phyloP scores from a whole-genome alignment of 768 basidiomycete genomes.

The Lentinula aciculospora region DNA sequence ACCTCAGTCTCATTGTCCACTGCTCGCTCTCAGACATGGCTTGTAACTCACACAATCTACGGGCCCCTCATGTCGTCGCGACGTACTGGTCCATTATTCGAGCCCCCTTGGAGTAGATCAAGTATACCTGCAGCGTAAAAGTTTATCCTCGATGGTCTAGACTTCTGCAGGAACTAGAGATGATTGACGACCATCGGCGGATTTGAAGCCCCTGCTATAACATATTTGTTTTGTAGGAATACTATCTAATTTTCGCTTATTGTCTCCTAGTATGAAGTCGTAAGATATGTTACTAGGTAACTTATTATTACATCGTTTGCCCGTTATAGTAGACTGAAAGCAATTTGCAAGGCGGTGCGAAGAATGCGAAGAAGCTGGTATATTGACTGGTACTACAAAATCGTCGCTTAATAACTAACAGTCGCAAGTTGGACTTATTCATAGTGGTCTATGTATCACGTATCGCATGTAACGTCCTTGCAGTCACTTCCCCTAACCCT shows the following conservation, averaged over 20 bases:
- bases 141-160: neutral
- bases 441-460: no score
- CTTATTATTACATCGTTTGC: no score
- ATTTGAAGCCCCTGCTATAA: neutral
- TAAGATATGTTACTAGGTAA: no score
- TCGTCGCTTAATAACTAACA: no score
- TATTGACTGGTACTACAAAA: no score
- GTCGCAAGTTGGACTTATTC: no score
- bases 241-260: neutral
- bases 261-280: no score
- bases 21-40: neutral
- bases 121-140: neutral
- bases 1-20: neutral
- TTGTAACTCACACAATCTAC: neutral
- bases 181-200: neutral
- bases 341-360: neutral
- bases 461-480: no score
- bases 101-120: neutral
- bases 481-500: no score
- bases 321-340: no score
- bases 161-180: neutral
- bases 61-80: neutral
- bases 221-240: neutral
- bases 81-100: neutral
- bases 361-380: no score